phyloP scores from a whole-genome alignment of 1,284 basidiomycete species.

The Malassezia japonica region DNA sequence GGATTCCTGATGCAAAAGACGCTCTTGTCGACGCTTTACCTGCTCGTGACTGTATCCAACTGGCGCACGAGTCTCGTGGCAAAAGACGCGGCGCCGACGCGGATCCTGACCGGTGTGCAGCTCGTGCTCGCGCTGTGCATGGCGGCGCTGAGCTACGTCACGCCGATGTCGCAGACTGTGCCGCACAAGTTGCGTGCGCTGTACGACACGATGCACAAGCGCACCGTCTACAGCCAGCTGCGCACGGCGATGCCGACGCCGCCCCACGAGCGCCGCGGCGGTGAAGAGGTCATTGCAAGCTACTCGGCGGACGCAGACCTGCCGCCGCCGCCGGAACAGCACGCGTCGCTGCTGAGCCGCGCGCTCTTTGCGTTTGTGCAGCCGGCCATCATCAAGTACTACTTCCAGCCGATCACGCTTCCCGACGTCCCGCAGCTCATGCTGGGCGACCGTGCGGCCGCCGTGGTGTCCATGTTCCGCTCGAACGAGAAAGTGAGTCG shows the following conservation, averaged over 20 bases:
- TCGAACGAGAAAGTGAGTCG: neutral
- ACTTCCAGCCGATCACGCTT: conserved; percentile 49
- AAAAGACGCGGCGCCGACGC: neutral
- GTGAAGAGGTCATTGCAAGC: neutral
- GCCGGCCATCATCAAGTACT: conserved; percentile 51
- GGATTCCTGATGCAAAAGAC: conserved; percentile 39
- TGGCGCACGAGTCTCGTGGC: conserved; percentile 29
- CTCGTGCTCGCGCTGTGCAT: conserved; percentile 19
- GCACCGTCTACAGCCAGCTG: conserved; percentile 25
- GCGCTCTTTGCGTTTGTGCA: conserved; percentile 36
- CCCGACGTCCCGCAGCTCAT: conserved; percentile 52
- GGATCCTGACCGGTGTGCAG: conserved; percentile 18
- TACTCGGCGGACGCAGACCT: conserved; percentile 2
- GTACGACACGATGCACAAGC: conserved; percentile 37
- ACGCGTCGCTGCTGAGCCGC: conserved; percentile 37
- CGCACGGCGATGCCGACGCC: conserved; percentile 42
- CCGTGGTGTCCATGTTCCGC: conserved; percentile 39
- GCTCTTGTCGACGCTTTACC: conserved; percentile 23
- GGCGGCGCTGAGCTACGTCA: conserved; percentile 27
- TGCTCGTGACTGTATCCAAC: conserved; percentile 30
- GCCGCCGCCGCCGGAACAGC: conserved; percentile 33
- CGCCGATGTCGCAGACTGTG: conserved; percentile 24
- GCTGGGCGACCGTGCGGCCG: conserved; percentile 53
- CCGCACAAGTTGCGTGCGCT: conserved; percentile 35
- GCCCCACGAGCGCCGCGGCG: conserved; percentile 14